Base-by-base conservation (phyloP, 192 early-diverging fungal genomes). In the Backusella morwellensis region DNA sequence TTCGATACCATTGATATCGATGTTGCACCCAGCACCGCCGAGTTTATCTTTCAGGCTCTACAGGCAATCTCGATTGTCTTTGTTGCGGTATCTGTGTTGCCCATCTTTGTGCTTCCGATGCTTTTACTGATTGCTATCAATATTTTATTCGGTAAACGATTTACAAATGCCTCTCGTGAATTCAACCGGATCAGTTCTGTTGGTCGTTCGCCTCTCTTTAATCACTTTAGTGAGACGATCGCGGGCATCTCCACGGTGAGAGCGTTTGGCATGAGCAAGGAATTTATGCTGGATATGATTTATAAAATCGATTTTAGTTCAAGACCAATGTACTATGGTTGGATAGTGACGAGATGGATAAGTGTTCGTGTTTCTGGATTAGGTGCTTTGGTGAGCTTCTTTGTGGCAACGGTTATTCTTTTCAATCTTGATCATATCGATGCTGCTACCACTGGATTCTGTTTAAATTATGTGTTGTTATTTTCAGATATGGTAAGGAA, bases 271-370 rank as follows among this genome's bases (percentile, higher is more conserved):
- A 85, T 82, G 8, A 85, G 91, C 74, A 79, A 88, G 4, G 75
- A 85, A 26, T 95, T 95, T 67, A 80, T 91, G 80, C 83, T 84
- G 41, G 85, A 88, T 50, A 85, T 89, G 19, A 67, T 87, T 68
- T 54, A 79, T 26, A n/a, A 54, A 17, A 50, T 66, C 3, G 80
- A 81, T 66, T 83, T 83, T 71, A 92, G 94, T 80, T 92, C 95
- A 77, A 82, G 95, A 15, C 90, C 95, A 0, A 93, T 88, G 70
- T 95, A 93, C 72, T 88, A 92, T 72, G 77, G 95, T 38, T 95
- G 95, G 92, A 88, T 87, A 68, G 83, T 90, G 26, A 95, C 94
- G 81, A 84, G 95, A 54, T 97, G 96, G 96, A 88, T 98, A 54
- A 92, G 89, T 66, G 80, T 93, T 34, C 89, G 96, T 6, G 90